Conservation (phyloP, 208 protist genomes). For the Phytomonas sp. region DNA sequence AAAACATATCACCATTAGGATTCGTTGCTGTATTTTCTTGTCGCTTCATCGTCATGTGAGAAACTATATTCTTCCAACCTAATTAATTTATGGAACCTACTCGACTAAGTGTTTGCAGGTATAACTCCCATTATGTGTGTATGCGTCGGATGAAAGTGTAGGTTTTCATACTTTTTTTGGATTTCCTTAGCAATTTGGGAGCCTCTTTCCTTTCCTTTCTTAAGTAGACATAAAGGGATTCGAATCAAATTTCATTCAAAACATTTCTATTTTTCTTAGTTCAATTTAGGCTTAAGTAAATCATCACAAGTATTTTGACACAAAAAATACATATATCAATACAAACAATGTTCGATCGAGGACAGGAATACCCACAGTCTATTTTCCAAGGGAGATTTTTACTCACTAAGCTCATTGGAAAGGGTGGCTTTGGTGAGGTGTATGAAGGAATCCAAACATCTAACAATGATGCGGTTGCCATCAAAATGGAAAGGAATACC, state of each 20-base stretch:
- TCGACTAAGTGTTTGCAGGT: neutral
- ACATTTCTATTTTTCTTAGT: neutral
- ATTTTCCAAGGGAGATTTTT: conserved; percentile 69
- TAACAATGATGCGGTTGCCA: conserved; percentile 47
- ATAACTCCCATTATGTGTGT: neutral
- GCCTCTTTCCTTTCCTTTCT: conserved; percentile 14
- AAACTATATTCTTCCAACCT: conserved; percentile 1
- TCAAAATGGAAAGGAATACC: conserved; percentile 79
- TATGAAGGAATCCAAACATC: conserved; percentile 73
- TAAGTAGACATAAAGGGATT: conserved; percentile 9
- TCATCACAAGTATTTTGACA: neutral
- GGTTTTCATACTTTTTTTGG: neutral
- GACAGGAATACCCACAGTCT: neutral
- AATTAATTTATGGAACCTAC: neutral
- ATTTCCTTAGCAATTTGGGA: neutral
- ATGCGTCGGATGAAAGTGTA: neutral
- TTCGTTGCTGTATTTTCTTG: neutral
- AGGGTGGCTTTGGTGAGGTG: conserved; percentile 98
- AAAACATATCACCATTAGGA: neutral
- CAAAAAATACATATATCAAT: neutral
- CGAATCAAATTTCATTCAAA: neutral
- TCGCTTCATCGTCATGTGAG: neutral
- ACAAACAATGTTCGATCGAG: conserved; percentile 1
- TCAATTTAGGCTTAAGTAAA: neutral
- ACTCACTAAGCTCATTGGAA: conserved; percentile 84